A percentile compares a stretch with the other conserved stretches of the same genome.
These are phyloP conservation scores for Pseudogymnoascus sp. DNA, from an alignment of 2,329 filamentous ascomycete species.

Conservation along the genomic window DNA sequence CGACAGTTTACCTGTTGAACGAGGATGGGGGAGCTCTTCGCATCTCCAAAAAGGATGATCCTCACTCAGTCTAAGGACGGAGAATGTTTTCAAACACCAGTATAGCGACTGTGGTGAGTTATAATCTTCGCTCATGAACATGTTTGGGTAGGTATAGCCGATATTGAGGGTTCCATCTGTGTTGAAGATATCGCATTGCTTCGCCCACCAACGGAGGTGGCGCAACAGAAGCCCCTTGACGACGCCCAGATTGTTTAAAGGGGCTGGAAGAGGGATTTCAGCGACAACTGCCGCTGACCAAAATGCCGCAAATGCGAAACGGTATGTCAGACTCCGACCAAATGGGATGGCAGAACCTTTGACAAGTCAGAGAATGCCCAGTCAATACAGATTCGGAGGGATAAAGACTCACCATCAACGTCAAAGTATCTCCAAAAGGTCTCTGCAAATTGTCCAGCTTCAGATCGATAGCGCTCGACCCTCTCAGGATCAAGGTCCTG, in stretches of 20 bases:
- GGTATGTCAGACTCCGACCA: slow-evolving; percentile 42
- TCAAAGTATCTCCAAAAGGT: slow-evolving; percentile 43
- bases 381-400: not conserved
- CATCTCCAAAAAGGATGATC: slow-evolving; percentile 38
- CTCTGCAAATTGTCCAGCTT: slow-evolving; percentile 34
- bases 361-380: not conserved
- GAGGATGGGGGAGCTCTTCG: slow-evolving; percentile 31
- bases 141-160: slow-evolving; percentile 36
- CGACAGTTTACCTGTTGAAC: not conserved
- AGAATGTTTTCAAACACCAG: slow-evolving; percentile 44
- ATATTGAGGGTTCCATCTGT: slow-evolving; percentile 42
- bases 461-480: slow-evolving; percentile 30
- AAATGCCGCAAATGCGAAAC: slow-evolving; percentile 42
- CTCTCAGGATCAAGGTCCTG: slow-evolving; percentile 33
- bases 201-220: slow-evolving; percentile 43
- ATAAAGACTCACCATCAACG: slow-evolving; percentile 28
- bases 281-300: slow-evolving; percentile 39
- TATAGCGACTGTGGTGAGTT: slow-evolving; percentile 49
- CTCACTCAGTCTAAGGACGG: slow-evolving; percentile 31
- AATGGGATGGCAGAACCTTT: slow-evolving; percentile 45
- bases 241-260: slow-evolving; percentile 28
- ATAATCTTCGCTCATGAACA: slow-evolving; percentile 48
- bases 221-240: slow-evolving; percentile 42
- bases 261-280: slow-evolving; percentile 31
- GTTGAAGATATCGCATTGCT: slow-evolving; percentile 36